Conservation (phyloP, 2,329 filamentous ascomycete genomes). For the Fusarium sp. region DNA sequence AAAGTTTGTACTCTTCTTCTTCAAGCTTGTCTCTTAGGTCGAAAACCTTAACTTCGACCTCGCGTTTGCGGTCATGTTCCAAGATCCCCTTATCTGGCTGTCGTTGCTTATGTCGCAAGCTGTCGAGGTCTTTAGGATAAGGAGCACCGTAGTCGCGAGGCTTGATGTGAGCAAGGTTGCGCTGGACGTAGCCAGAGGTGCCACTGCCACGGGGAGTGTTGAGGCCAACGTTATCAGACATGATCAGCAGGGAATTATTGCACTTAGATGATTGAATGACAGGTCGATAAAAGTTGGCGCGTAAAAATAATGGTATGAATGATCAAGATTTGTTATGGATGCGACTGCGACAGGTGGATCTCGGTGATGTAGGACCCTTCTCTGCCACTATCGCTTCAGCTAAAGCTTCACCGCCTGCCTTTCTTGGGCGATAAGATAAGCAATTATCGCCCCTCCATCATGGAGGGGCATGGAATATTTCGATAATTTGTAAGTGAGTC, state of each 20-base stretch:
- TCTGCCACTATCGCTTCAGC: not conserved
- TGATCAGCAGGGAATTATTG: slow-evolving; percentile 53
- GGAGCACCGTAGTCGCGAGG: slow-evolving; percentile 85
- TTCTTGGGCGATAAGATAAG: slow-evolving; percentile 32
- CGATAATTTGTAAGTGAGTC: slow-evolving; percentile 42
- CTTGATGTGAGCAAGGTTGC: slow-evolving; percentile 89
- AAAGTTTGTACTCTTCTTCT: slow-evolving; percentile 76
- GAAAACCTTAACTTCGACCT: slow-evolving; percentile 93
- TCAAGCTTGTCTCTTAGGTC: slow-evolving; percentile 92
- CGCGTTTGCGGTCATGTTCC: slow-evolving; percentile 91
- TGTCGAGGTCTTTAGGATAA: slow-evolving; percentile 78
- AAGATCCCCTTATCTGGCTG: slow-evolving; percentile 93
- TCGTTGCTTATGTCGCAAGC: slow-evolving; percentile 79
- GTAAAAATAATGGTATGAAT: slow-evolving; percentile 5
- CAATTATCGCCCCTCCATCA: slow-evolving; percentile 27
- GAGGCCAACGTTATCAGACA: slow-evolving; percentile 98
- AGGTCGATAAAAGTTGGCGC: not conserved
- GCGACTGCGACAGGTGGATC: slow-evolving; percentile 18
- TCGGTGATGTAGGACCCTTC: slow-evolving; percentile 35
- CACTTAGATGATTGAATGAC: not conserved
- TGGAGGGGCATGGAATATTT: slow-evolving; percentile 41
- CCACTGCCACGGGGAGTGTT: slow-evolving; percentile 93
- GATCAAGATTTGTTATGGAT: slow-evolving; percentile 11
- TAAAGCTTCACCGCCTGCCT: slow-evolving; percentile 19
- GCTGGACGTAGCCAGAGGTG: slow-evolving; percentile 97